Conservation (phyloP, 768 basidiomycete species). For the Leccinum pellstonianum region DNA sequence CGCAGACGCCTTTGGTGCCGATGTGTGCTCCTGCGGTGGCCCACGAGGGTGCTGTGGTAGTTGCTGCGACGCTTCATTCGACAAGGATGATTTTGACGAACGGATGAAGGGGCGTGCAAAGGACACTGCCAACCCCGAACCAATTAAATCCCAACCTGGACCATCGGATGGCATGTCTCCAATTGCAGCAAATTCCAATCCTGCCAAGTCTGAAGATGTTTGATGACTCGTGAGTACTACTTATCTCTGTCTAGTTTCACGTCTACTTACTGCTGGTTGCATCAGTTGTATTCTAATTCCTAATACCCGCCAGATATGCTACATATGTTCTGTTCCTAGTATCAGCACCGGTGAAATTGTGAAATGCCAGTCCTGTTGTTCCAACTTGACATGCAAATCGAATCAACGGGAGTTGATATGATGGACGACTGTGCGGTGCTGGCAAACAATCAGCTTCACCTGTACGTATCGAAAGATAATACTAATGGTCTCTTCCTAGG, state of each 20-base stretch:
- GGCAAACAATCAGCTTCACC: too few species aligned
- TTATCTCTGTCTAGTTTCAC: background rate
- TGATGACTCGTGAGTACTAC: constrained; percentile 1
- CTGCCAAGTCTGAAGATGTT: background rate
- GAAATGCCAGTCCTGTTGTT: background rate
- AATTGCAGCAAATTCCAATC: constrained; percentile 4
- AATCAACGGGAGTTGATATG: too few species aligned
- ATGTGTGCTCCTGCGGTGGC: constrained; percentile 26
- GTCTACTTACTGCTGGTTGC: background rate
- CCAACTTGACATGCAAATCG: too few species aligned
- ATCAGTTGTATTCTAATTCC: background rate
- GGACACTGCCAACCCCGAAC: constrained; percentile 7
- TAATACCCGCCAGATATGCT: background rate
- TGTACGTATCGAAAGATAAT: too few species aligned
- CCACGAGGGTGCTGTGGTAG: constrained; percentile 28
- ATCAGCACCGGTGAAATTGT: background rate
- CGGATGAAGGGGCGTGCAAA: constrained; percentile 26
- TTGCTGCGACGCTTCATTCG: constrained; percentile 30
- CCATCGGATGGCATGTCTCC: constrained; percentile 21
- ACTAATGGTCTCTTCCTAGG: too few species aligned
- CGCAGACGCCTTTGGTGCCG: constrained; percentile 25
- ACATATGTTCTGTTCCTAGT: background rate
- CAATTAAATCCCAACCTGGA: constrained; percentile 24
- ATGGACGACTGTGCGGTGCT: too few species aligned
- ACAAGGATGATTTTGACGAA: constrained; percentile 32